Evolutionary conservation across 345 rosid genomes (phyloP).

Genomic region (Dipteronia sinensis): DNA sequence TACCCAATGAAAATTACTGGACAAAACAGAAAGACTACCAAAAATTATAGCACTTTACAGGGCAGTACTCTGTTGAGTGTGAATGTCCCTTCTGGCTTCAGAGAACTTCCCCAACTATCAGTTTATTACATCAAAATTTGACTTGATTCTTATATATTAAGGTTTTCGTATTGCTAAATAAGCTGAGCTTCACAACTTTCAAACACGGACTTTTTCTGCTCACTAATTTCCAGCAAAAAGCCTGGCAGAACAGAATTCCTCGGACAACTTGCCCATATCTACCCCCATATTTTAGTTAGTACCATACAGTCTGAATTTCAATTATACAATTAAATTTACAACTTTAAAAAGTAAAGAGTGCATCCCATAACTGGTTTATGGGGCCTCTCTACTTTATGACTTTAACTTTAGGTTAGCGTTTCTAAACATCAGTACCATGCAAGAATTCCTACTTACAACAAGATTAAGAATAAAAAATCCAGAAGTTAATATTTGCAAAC

Average conservation of each 20-base stretch:
- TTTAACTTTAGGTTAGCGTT: neutral
- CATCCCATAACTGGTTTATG: neutral
- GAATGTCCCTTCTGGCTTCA: neutral
- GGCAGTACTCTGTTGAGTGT: neutral
- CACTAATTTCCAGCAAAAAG: neutral
- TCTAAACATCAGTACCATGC: neutral
- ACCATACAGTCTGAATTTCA: neutral
- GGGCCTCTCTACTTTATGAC: neutral
- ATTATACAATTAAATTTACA: neutral
- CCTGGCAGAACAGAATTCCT: neutral
- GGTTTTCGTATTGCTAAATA: too few relatives aligned
- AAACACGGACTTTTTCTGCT: neutral
- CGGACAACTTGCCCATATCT: slow-evolving; percentile 4
- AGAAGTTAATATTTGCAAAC: too few relatives aligned
- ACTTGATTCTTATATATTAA: neutral
- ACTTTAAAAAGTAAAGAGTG: neutral
- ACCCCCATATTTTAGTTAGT: neutral
- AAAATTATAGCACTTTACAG: neutral
- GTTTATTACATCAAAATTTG: neutral
- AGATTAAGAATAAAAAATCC: too few relatives aligned
- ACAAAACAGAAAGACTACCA: slow-evolving; percentile 9
- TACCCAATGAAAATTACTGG: slow-evolving; percentile 8
- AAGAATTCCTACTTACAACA: neutral
- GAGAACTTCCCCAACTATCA: neutral
- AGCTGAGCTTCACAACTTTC: neutral